Evolutionary conservation across 176 grass and related monocot species (phyloP), one percentile per base, ranked within the genome.

Genomic region (Thinopyrum elongatum): DNA sequence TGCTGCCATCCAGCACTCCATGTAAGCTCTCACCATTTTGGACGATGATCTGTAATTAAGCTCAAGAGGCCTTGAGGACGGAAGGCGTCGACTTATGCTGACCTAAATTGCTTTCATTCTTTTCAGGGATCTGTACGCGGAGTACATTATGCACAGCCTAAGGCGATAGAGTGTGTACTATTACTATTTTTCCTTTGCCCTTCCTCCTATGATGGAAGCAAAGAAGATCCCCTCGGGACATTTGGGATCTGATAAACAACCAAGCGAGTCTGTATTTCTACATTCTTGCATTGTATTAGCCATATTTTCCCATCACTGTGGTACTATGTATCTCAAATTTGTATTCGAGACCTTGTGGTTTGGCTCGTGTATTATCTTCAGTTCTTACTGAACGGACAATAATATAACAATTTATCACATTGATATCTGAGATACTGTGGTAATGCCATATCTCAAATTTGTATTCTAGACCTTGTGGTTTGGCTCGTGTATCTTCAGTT

Each of bases 131-230:
- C 92, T 97, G 22, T 94, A 97, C 27, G 92, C 84, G 0, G 88
- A 97, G 55, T 94, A 97, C 67, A 91, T 97, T 28, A 65, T 97
- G 88, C 90, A 94, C 63, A 97, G 85, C 55, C 79, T 97, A 70
- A 84, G 92, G 70, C 86, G 72, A 80, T 97, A 94, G 78, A 80
- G 70, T 15, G 65, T 70, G 44, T 42, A 21, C 25, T 31, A 10
- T 71, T 34, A 21, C 29, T 30, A 7, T 72, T 38, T 82, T 33
- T 41, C 6, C 19, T 23, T 67, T 61, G 21, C 36, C 2, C 1
- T 55, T 22, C 74, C 26, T 35, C 47, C 53, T 29, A 12, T 38
- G 30, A 73, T 27, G 30, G 41, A 83, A 78, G 65, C 65, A 83
- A 55, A 79, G 55, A 34, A 10, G 12, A 31, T 3, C 47, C 47